Conservation (phyloP, 2,329 filamentous ascomycete species). For the Fusarium nisikadoi region DNA sequence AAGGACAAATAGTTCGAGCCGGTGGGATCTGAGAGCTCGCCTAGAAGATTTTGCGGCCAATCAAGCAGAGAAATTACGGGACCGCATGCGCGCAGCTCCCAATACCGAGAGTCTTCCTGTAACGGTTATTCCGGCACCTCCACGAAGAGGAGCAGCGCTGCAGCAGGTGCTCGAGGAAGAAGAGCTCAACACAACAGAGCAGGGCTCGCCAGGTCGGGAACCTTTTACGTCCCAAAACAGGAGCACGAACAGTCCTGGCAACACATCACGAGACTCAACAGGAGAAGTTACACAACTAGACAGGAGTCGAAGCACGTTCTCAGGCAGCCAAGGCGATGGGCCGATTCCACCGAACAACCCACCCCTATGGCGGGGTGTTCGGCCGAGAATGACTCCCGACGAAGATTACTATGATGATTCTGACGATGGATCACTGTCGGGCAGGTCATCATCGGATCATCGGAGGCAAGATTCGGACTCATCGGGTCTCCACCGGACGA, state of each 20-base stretch:
- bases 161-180: slow-evolving; percentile 68
- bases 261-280: slow-evolving; percentile 40
- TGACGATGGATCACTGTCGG: slow-evolving; percentile 46
- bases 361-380: slow-evolving; percentile 58
- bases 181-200: slow-evolving; percentile 41
- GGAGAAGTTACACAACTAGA: slow-evolving; percentile 34
- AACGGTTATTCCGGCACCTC: slow-evolving; percentile 70
- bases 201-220: slow-evolving; percentile 23
- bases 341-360: slow-evolving; percentile 49
- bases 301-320: slow-evolving; percentile 39
- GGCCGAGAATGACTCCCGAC: slow-evolving; percentile 47
- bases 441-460: slow-evolving; percentile 45
- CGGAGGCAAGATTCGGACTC: slow-evolving; percentile 43
- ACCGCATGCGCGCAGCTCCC: slow-evolving; percentile 64
- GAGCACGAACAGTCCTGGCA: slow-evolving; percentile 37
- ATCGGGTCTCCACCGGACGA: slow-evolving; percentile 29
- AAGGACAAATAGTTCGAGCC: slow-evolving; percentile 39
- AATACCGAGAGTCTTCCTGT: slow-evolving; percentile 67
- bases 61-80: slow-evolving; percentile 69
- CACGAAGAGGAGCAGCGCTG: slow-evolving; percentile 65
- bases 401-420: slow-evolving; percentile 46
- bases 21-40: slow-evolving; percentile 67
- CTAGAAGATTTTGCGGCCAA: slow-evolving; percentile 70
- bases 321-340: slow-evolving; percentile 41
- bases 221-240: slow-evolving; percentile 26